These are phyloP conservation scores for Solanum bulbocastanum DNA, from an alignment of 257 asterid genomes.

Conservation along the genomic window DNA sequence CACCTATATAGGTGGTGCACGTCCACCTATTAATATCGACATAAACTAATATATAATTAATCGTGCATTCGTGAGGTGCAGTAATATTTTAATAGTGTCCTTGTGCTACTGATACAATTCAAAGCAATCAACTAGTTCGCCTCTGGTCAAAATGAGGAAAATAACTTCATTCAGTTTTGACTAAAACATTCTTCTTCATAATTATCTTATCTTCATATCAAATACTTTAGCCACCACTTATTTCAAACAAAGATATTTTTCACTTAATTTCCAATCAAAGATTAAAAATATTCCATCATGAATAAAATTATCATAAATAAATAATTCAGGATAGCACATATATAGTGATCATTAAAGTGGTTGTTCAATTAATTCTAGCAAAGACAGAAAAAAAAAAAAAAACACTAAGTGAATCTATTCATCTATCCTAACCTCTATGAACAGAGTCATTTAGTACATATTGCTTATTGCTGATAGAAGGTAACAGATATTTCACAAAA, in stretches of 20 bases:
- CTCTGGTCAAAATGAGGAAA: neutral
- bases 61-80: accelerated
- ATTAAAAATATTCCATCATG: neutral
- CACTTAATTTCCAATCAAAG: neutral
- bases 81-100: no score
- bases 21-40: no score
- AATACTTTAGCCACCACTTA: neutral
- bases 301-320: neutral
- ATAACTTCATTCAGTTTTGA: neutral
- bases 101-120: accelerated
- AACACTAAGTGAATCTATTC: accelerated
- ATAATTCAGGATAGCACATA: no score
- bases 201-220: neutral
- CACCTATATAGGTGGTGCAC: no score
- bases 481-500: accelerated
- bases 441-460: no score
- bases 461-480: neutral
- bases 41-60: no score
- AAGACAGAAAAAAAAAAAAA: no score
- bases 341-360: no score
- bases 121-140: no score
- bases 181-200: neutral
- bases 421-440: no score
- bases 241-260: neutral
- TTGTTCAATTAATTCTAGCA: neutral